These are phyloP conservation scores for Pythium oligandrum DNA, from an alignment of 352 stramenopile species.

Conservation along the genomic window DNA sequence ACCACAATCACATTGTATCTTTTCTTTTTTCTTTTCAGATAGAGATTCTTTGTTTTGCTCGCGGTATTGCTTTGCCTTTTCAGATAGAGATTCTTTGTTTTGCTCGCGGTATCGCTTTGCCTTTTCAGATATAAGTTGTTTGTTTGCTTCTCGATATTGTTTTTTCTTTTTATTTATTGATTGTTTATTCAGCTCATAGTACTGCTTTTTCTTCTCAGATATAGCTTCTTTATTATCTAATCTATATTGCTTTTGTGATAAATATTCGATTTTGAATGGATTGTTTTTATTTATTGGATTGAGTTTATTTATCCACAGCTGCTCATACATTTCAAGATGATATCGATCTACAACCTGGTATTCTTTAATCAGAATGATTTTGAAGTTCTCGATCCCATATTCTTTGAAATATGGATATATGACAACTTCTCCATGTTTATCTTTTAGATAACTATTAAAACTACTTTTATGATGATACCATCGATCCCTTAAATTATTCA, in stretches of 20 bases:
- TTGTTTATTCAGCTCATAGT: background rate
- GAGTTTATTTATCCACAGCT: conserved; percentile 13
- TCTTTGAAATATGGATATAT: too few species aligned
- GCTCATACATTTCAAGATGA: conserved; percentile 8
- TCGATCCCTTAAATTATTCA: too few species aligned
- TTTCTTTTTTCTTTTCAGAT: background rate
- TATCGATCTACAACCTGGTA: conserved; percentile 8
- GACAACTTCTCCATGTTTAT: too few species aligned
- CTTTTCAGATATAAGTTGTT: background rate
- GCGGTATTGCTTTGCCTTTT: conserved; percentile 1
- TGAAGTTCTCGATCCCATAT: conserved; percentile 8
- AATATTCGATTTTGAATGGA: conserved; percentile 4
- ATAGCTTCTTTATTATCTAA: too few species aligned
- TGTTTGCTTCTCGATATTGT: conserved; percentile 1
- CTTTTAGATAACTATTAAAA: too few species aligned
- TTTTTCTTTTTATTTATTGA: background rate
- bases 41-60: conserved; percentile 1
- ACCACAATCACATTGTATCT: conserved; percentile 3
- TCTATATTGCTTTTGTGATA: conserved; percentile 2
- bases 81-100: conserved; percentile 1
- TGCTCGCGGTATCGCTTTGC: background rate
- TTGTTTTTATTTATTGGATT: conserved; percentile 10
- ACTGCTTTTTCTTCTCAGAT: background rate
- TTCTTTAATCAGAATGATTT: conserved; percentile 16
- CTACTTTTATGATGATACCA: too few species aligned